Conservation (phyloP, 257 asterid genomes). For the Hygrophila difformis region DNA sequence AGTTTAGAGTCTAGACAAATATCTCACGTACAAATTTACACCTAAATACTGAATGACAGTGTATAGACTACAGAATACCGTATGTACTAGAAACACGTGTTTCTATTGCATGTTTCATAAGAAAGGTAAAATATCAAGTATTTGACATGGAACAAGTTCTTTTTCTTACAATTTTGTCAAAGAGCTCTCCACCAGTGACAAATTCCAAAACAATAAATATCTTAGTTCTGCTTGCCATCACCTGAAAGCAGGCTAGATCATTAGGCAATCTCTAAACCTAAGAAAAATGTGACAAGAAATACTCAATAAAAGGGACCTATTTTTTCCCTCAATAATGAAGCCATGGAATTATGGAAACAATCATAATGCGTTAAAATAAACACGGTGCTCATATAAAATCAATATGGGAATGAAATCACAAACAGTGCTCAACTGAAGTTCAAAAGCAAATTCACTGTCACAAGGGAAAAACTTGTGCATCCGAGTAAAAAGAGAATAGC, state of each 20-base stretch:
- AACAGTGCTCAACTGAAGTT: too few relatives aligned
- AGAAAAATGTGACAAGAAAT: background rate
- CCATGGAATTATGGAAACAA: background rate
- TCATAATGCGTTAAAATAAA: too few relatives aligned
- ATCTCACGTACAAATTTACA: too few relatives aligned
- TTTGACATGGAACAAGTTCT: too few relatives aligned
- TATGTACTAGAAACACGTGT: too few relatives aligned
- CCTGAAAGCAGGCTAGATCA: conserved; percentile 34
- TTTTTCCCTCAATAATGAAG: conserved; percentile 8
- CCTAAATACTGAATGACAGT: too few relatives aligned
- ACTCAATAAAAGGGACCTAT: conserved; percentile 1
- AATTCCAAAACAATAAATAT: conserved; percentile 84
- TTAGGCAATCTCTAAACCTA: conserved; percentile 2
- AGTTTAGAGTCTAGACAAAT: too few relatives aligned
- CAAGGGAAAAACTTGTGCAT: background rate
- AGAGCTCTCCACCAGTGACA: conserved; percentile 92
- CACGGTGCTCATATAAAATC: too few relatives aligned
- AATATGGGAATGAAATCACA: too few relatives aligned
- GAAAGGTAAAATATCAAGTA: too few relatives aligned
- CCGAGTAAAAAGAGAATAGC: background rate
- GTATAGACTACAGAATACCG: too few relatives aligned
- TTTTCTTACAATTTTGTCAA: conserved; percentile 90
- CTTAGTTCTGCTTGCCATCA: conserved; percentile 93
- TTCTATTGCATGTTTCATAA: too few relatives aligned
- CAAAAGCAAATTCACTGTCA: background rate